Base-by-base conservation (phyloP, 495 filamentous ascomycete species). In the Penicillium riverlandense region DNA sequence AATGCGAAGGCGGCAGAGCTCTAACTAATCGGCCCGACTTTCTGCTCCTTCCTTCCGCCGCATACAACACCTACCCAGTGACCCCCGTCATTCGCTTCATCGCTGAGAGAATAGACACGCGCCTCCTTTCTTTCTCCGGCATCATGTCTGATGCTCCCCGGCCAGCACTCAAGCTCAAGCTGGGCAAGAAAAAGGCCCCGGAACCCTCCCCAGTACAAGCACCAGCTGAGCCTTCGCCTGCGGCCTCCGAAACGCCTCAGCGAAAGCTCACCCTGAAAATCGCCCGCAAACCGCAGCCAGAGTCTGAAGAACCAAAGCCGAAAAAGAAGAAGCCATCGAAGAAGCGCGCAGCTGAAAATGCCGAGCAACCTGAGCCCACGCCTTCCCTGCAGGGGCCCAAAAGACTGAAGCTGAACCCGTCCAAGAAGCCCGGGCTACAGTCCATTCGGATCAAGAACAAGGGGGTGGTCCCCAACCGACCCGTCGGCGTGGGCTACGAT, bases 401-500 rank as follows among this genome's bases (percentile, higher is more conserved):
- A 41, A 63, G 69, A 12, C 47, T 73, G 22, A 73, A 73, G 38
- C 29, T 73, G 15, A 70, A 66, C 40, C 60, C 68, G 8, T 65
- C 66, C 15, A 71, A 73, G 50, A 61, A 68, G 32, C 65, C 66
- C 5, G 63, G 58, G 0, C 48, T 70, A 16, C 67, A 71, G 37
- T 72, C 69, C 0, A 69, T 81, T 29, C 69, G 72, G n/a, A 69
- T 78, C 45, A 77, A 77, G 48, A 65, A 70, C 39, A 79, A 80
- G 53, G 77, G 79, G 0, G 81, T 82, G 35, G 71, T 78, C 0
- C 80, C 85, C 0, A 67, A 66, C 15, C 74, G 86, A 39, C 79
- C 79, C 1, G 60, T 67, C 1, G 92, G 90, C 11, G 87, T 92
- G 14, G 94, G 90, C 7, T 98, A 97, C 63, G 92, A 98, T 60